Evolutionary conservation across 1,284 basidiomycete genomes (phyloP).

Genomic region (Schizopora paradoxa): DNA sequence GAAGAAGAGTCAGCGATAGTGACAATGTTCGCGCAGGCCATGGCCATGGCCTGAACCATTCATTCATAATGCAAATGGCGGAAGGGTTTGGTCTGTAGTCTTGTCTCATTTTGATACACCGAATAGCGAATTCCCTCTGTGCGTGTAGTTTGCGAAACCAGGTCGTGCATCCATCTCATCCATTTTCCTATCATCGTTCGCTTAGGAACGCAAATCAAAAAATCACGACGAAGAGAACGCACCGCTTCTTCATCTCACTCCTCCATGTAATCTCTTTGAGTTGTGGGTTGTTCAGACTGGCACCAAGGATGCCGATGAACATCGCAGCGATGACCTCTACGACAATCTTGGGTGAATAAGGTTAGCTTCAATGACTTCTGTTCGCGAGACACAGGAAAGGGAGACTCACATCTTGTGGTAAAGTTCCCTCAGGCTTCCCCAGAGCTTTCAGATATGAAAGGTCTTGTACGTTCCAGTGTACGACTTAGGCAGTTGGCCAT

Average conservation of each 20-base stretch:
- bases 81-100: not conserved
- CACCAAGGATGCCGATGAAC: constrained; percentile 65
- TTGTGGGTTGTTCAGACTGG: constrained; percentile 60
- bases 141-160: constrained; percentile 65
- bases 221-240: constrained; percentile 14
- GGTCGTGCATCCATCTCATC: constrained; percentile 76
- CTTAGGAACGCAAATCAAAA: constrained; percentile 4
- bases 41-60: not conserved
- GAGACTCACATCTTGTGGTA: constrained; percentile 56
- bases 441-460: constrained; percentile 69
- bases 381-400: not conserved
- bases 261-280: constrained; percentile 82
- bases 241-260: constrained; percentile 85
- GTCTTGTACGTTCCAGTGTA: constrained; percentile 40
- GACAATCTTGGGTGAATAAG: constrained; percentile 53
- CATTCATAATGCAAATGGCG: not conserved
- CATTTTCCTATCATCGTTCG: constrained; percentile 45
- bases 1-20: constrained; percentile 30
- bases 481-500: constrained; percentile 12
- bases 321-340: constrained; percentile 62
- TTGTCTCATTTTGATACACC: too few species aligned
- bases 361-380: not conserved
- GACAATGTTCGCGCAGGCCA: not conserved
- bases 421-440: constrained; percentile 56
- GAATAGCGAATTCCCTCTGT: constrained; percentile 46